These are phyloP conservation scores for Friedmanniomyces endolithicus DNA, from an alignment of 495 filamentous ascomycete genomes.

Conservation along the genomic window DNA sequence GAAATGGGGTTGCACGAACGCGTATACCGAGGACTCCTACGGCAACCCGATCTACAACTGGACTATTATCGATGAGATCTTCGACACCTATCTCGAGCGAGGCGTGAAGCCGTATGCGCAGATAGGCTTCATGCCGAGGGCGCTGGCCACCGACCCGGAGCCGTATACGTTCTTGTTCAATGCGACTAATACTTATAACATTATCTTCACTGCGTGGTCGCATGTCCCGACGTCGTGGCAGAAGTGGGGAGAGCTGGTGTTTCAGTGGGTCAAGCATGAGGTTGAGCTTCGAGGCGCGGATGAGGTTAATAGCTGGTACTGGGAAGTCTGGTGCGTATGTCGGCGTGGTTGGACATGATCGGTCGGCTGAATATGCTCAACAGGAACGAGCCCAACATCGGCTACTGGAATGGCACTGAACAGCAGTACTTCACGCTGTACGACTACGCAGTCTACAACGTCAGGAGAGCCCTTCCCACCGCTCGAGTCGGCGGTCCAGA, in stretches of 20 bases:
- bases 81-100: conserved; percentile 14
- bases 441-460: conserved; percentile 17
- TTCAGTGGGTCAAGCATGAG: conserved; percentile 15
- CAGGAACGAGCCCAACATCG: conserved; percentile 16
- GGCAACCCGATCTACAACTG: conserved; percentile 19
- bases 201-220: conserved; percentile 15
- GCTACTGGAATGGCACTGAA: conserved; percentile 19
- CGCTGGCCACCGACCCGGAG: conserved; percentile 8
- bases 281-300: conserved; percentile 8
- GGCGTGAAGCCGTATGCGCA: conserved; percentile 18
- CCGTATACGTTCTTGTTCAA: conserved; percentile 18
- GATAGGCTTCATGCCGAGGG: conserved; percentile 16
- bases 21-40: conserved; percentile 12
- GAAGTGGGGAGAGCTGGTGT: conserved; percentile 19
- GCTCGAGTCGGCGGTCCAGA: conserved; percentile 17
- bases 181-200: conserved; percentile 6
- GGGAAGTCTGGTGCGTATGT: conserved; percentile 10
- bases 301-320: conserved; percentile 17
- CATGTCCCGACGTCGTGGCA: conserved; percentile 10
- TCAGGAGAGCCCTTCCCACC: conserved; percentile 9
- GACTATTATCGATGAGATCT: conserved; percentile 19
- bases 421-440: conserved; percentile 14
- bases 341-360: background rate
- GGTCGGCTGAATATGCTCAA: background rate
- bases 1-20: conserved; percentile 20